Evolutionary conservation across 73 alveolate genomes (phyloP).

Genomic region (Tetrahymena malaccensis): DNA sequence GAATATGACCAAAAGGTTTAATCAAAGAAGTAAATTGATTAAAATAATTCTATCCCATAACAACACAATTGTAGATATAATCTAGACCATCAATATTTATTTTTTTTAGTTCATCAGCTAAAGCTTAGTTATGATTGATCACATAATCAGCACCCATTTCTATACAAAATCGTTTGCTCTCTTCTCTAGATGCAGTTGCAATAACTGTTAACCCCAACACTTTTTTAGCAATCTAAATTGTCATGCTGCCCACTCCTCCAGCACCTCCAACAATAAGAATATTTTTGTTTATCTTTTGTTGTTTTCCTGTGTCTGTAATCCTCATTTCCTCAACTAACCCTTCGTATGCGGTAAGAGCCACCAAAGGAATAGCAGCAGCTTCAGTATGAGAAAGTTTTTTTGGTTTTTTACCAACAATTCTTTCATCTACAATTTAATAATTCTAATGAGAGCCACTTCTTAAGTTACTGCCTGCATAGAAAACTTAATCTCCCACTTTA

Average conservation of each 20-base stretch:
- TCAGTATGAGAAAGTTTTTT: neutral
- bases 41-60: neutral
- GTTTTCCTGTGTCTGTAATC: neutral
- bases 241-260: slow-evolving; percentile 7
- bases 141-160: slow-evolving; percentile 5
- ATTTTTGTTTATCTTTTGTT: neutral
- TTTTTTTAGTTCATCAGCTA: neutral
- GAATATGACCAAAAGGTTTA: neutral
- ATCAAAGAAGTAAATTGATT: neutral
- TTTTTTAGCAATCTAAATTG: neutral
- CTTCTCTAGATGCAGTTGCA: slow-evolving; percentile 14
- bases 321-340: slow-evolving; percentile 2
- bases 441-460: neutral
- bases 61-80: neutral
- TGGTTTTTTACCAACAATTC: slow-evolving; percentile 5
- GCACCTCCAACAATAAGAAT: neutral
- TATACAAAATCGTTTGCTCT: neutral
- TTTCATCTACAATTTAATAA: neutral
- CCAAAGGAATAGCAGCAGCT: slow-evolving; percentile 7
- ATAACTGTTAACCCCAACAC: neutral
- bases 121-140: neutral
- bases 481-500: neutral
- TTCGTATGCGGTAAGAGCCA: slow-evolving; percentile 8
- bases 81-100: neutral
- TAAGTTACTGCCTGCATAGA: neutral